phyloP scores from a whole-genome alignment of 164 flowering plant species.

The Magnolia officinalis region DNA sequence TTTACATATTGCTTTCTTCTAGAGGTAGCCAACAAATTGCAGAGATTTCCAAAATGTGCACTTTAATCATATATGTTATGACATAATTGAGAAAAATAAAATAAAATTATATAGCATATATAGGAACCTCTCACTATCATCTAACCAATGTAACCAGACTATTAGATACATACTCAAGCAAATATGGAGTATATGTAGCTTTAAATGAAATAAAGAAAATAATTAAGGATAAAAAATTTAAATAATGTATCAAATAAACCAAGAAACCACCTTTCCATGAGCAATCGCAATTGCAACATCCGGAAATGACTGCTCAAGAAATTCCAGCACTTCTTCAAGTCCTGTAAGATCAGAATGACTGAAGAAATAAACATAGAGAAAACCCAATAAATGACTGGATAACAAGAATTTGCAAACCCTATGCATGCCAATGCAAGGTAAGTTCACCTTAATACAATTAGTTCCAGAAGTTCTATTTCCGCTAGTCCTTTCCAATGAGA shows the following conservation, averaged over 20 bases:
- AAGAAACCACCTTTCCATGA: conserved; percentile 78
- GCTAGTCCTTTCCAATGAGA: background rate
- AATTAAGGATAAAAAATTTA: background rate
- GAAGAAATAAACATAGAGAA: background rate
- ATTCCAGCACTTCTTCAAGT: conserved; percentile 80
- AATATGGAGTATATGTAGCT: background rate
- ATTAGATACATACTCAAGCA: background rate
- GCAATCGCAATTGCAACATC: conserved; percentile 80
- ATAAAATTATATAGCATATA: background rate
- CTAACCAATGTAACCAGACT: background rate
- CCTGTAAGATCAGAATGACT: conserved; percentile 38
- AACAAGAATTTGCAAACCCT: background rate
- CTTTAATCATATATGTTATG: too few relatives aligned
- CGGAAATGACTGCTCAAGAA: conserved; percentile 71
- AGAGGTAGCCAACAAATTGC: background rate
- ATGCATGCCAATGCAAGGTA: background rate
- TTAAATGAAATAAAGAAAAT: background rate
- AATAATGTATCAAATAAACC: background rate
- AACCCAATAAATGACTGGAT: background rate
- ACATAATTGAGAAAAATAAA: too few relatives aligned
- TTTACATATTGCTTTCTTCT: background rate
- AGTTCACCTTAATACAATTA: background rate
- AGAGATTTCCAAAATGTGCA: background rate
- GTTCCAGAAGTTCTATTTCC: background rate
- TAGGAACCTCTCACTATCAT: background rate